Evolutionary conservation across 768 basidiomycete species (phyloP).

Genomic region (Rhodotorula kratochvilovae): DNA sequence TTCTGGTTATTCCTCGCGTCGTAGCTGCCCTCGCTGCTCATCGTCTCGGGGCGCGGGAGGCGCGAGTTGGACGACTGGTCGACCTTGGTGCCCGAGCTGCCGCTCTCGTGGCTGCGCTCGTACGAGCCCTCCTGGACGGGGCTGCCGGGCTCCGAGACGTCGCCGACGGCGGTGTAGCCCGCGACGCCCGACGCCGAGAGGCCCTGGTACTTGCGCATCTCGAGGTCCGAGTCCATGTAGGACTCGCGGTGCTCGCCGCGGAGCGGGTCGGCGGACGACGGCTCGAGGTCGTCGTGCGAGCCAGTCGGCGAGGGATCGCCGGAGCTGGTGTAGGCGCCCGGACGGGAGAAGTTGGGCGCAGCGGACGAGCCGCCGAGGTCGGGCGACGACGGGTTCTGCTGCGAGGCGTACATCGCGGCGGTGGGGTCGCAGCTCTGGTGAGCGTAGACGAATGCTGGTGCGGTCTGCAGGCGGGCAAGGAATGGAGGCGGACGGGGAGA

Average conservation of each 20-base stretch:
- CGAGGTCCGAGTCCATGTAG: slow-evolving; percentile 38
- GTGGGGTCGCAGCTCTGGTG: slow-evolving; percentile 1
- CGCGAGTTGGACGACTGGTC: slow-evolving; percentile 15
- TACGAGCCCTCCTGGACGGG: slow-evolving; percentile 33
- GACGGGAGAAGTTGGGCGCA: slow-evolving; percentile 10
- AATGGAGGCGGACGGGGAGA: background rate
- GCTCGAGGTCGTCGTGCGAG: slow-evolving; percentile 33
- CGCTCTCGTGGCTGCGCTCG: slow-evolving; percentile 39
- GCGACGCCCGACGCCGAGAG: slow-evolving; percentile 34
- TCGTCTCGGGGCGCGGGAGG: slow-evolving; percentile 28
- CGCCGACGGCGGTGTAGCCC: slow-evolving; percentile 38
- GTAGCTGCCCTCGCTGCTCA: slow-evolving; percentile 40
- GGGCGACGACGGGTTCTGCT: slow-evolving; percentile 10
- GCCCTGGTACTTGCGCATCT: slow-evolving; percentile 41
- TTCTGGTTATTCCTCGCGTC: slow-evolving; percentile 8
- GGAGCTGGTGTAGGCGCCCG: slow-evolving; percentile 14
- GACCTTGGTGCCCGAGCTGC: slow-evolving; percentile 36
- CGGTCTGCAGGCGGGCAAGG: background rate
- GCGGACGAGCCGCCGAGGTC: slow-evolving; percentile 10
- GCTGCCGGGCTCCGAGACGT: slow-evolving; percentile 32
- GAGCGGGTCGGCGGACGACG: slow-evolving; percentile 17
- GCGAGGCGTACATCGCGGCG: slow-evolving; percentile 27
- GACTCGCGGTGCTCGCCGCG: slow-evolving; percentile 21
- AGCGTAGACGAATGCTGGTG: background rate
- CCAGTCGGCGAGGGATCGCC: slow-evolving; percentile 10